Percentiles rank a stretch among this genome's conserved stretches.
Conservation (phyloP, 2,329 filamentous ascomycete species). For the Botryotinia globosa region DNA sequence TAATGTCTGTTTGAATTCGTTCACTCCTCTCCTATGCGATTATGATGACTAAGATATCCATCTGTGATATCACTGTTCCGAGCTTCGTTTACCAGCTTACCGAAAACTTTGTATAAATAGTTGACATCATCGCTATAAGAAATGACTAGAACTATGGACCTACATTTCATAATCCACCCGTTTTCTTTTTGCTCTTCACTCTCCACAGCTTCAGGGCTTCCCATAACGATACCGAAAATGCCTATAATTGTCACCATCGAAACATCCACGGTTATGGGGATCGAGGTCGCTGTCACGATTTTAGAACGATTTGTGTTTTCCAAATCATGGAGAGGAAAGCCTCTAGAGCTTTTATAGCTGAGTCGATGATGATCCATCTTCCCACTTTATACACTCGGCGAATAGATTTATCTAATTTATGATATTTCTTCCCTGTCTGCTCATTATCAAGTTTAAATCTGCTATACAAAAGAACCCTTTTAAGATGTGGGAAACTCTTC, state of each 20-base stretch:
- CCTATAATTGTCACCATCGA: neutral
- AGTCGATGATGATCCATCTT: too few species aligned
- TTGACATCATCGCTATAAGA: neutral
- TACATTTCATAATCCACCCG: neutral
- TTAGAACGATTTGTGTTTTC: conserved; percentile 9
- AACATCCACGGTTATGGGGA: neutral
- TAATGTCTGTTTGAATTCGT: neutral
- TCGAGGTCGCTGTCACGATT: conserved; percentile 9
- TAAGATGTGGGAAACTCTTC: conserved; percentile 12
- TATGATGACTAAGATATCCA: conserved; percentile 9
- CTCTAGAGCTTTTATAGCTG: too few species aligned
- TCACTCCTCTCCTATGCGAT: neutral
- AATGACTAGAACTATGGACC: neutral
- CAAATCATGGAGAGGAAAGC: too few species aligned
- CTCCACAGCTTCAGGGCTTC: too few species aligned
- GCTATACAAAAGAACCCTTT: neutral
- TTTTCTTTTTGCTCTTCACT: neutral
- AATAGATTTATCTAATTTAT: conserved; percentile 15
- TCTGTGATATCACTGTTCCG: conserved; percentile 12
- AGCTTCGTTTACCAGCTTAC: conserved; percentile 12
- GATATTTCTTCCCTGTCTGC: conserved; percentile 11
- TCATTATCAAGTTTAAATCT: neutral
- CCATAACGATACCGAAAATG: neutral
- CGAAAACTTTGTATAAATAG: conserved; percentile 13
- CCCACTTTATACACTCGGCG: too few species aligned